Evolutionary conservation across 805 yeast species (phyloP).

Genomic region (Pichia paraexigua): DNA sequence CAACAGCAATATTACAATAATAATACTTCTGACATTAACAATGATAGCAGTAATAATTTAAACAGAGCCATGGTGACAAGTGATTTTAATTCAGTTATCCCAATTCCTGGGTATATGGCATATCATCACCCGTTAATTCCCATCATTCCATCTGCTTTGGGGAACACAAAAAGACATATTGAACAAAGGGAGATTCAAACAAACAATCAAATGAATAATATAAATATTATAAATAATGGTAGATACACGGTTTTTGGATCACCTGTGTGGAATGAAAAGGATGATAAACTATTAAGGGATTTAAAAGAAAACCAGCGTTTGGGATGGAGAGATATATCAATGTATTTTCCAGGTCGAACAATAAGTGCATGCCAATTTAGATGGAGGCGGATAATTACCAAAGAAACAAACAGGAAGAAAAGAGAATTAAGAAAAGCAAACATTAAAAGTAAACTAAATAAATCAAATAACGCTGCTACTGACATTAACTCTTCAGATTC

Average conservation of each 20-base stretch:
- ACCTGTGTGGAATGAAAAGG: conserved; percentile 68
- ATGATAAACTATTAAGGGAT: conserved; percentile 62
- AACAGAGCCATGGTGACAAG: too few species aligned
- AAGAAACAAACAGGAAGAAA: conserved; percentile 2
- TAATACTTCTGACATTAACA: too few species aligned
- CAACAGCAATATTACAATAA: too few species aligned
- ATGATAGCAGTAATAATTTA: too few species aligned
- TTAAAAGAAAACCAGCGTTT: conserved; percentile 73
- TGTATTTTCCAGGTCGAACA: conserved; percentile 69
- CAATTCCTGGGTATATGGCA: conserved; percentile 9
- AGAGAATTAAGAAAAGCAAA: neutral
- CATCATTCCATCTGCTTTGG: conserved; percentile 3
- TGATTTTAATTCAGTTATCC: neutral
- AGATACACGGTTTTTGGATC: conserved; percentile 9
- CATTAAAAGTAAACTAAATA: too few species aligned
- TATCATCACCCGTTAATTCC: conserved; percentile 6
- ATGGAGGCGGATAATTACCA: conserved; percentile 58
- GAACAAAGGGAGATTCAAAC: neutral
- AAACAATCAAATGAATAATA: too few species aligned
- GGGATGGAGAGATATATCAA: conserved; percentile 85
- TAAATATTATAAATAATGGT: too few species aligned
- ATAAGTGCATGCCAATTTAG: conserved; percentile 88
- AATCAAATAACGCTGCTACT: too few species aligned
- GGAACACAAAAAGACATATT: neutral
- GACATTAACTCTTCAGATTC: too few species aligned